These are phyloP conservation scores for Lipomyces spencermartinsiae DNA, from an alignment of 805 yeast species.

Conservation along the genomic window DNA sequence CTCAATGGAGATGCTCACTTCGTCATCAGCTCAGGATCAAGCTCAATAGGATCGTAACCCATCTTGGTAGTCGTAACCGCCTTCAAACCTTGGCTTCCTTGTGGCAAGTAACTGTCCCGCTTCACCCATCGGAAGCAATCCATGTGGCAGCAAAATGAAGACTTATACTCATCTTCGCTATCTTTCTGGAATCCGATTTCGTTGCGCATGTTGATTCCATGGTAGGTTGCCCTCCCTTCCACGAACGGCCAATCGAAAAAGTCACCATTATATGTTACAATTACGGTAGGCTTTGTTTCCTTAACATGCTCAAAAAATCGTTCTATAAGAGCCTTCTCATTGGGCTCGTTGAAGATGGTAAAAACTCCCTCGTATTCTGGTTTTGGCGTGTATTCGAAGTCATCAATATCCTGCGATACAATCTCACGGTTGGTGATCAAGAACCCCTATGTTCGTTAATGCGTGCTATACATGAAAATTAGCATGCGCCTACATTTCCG, in stretches of 20 bases:
- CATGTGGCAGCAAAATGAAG: constrained; percentile 93
- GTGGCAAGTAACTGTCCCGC: constrained; percentile 96
- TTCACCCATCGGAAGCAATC: constrained; percentile 98
- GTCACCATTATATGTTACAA: constrained; percentile 97
- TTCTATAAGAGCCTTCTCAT: constrained; percentile 75
- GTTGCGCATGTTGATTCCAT: constrained; percentile 85
- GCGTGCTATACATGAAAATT: background rate
- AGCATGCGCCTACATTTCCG: constrained; percentile 59
- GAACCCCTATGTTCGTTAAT: constrained; percentile 59
- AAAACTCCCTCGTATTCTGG: constrained; percentile 94
- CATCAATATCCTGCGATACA: constrained; percentile 92
- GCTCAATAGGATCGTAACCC: constrained; percentile 94
- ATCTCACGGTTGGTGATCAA: constrained; percentile 93
- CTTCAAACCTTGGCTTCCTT: constrained; percentile 97
- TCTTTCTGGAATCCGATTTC: constrained; percentile 95
- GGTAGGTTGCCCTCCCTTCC: constrained; percentile 81
- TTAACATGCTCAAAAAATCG: constrained; percentile 89
- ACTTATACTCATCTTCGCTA: constrained; percentile 88
- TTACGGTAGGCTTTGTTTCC: constrained; percentile 92
- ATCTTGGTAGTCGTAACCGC: constrained; percentile 95
- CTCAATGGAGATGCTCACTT: constrained; percentile 51
- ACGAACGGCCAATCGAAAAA: constrained; percentile 99
- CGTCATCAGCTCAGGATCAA: constrained; percentile 98
- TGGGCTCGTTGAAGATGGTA: constrained; percentile 85
- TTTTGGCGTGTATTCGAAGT: constrained; percentile 96